Base-by-base conservation (phyloP, 78 protist genomes). In the Pelomyxa schiedti region DNA sequence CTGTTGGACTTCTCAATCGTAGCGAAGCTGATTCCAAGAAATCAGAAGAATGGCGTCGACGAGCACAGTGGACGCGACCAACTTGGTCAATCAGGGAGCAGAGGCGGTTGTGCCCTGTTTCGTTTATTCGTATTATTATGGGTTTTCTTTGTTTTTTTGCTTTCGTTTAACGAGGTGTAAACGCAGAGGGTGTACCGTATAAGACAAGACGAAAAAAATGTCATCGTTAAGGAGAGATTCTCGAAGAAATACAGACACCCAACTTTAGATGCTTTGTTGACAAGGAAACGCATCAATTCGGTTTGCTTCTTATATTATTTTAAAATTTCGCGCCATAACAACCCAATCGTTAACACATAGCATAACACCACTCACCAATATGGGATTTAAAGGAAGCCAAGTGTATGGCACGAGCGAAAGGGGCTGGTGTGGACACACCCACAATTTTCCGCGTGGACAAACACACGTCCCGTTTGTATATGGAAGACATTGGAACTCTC, bases 141-240 rank as follows among this genome's bases (percentile, higher is more conserved):
- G n/a, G n/a, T n/a, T n/a, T n/a, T n/a, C n/a, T n/a, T n/a, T n/a
- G n/a, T n/a, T n/a, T n/a, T n/a, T n/a, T n/a, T n/a, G n/a, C n/a
- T n/a, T n/a, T n/a, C n/a, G n/a, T n/a, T n/a, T n/a, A n/a, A n/a
- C n/a, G n/a, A n/a, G n/a, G n/a, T n/a, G n/a, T n/a, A n/a, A n/a
- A n/a, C n/a, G n/a, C 58, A 75, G 78, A 22, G 78, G 40, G 26
- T 66, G 8, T 82, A 65, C 38, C 22, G 24, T 36, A 71, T 82
- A 69, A 76, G 76, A 71, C 81, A 69, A 72, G 32, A 68, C 69
- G 75, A 75, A 39, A 26, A 75, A 28, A 76, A 82, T 42, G 75
- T 86, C 69, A 80, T 87, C 32, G 74, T 84, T 8, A 87, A 87
- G 64, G 91, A 87, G 84, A 78, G 91, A 78, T 87, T 87, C 43